Base-by-base conservation (phyloP, 2,329 filamentous ascomycete species). In the Leptographium flavum region DNA sequence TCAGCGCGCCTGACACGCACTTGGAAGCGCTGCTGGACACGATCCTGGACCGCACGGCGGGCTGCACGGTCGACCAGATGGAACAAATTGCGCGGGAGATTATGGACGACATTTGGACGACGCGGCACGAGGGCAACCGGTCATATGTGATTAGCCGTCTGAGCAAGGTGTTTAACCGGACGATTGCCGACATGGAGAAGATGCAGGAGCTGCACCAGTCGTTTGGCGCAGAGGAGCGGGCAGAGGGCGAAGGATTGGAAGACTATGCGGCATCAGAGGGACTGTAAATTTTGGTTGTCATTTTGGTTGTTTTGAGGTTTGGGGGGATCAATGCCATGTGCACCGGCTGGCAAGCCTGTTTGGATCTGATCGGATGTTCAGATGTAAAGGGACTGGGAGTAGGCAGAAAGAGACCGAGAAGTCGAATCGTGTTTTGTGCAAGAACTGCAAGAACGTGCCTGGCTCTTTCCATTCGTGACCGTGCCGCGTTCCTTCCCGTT, bases 41-140 rank as follows among this genome's bases (percentile, higher is more conserved):
- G 32, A 66, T 94, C 30, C 79, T 81, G 0, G 64, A 73, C 25
- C 69, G 71, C 38, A 90, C 84, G 2, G 80, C 76, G 19, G 86
- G 85, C 1, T 85, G 84, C 60, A 84, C 81, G 0, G 84, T 98
- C 43, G 92, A 98, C 64, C 90, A 98, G 61, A 68, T 98, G 19
- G 90, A 96, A 67, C 90, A 96, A 62, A 81, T 95, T 59, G 88
- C 88, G 60, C 81, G 87, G 8, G 79, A 82, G 53, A 68, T 96
- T 51, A 96, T 96, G 90, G 83, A 90, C 49, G 78, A 81, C 51
- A 74, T 96, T 38, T 98, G 92, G 92, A 72, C 71, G 49, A 74
- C 74, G 49, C 74, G 87, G 42, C 73, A 77, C 40, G 81, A 93
- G 56, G 92, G 85, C 76, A 92, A 98, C 62, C 77, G 92, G 37